Evolutionary conservation across 2,329 filamentous ascomycete genomes (phyloP).

Genomic region (Trichoderma atrobrunneum): DNA sequence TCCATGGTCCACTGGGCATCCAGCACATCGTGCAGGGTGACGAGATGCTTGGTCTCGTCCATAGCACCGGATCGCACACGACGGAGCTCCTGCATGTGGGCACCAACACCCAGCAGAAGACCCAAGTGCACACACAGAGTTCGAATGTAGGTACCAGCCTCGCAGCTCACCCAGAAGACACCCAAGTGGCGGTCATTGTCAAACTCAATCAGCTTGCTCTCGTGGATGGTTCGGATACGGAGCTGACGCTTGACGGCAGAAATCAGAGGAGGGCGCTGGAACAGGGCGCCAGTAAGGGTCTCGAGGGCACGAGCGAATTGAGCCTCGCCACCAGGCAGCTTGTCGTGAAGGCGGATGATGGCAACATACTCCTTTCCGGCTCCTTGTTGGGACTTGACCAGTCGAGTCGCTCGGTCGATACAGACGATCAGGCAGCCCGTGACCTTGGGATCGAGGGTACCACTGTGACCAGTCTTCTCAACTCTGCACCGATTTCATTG

Average conservation of each 20-base stretch:
- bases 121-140: conserved; percentile 95
- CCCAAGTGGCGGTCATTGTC: conserved; percentile 97
- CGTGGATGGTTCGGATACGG: conserved; percentile 95
- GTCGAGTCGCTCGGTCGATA: conserved; percentile 92
- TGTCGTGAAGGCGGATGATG: conserved; percentile 92
- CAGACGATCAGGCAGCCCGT: conserved; percentile 93
- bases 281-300: conserved; percentile 92
- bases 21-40: conserved; percentile 81
- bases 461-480: conserved; percentile 97
- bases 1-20: conserved; percentile 96
- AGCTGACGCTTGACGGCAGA: conserved; percentile 98
- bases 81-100: conserved; percentile 97
- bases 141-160: conserved; percentile 96
- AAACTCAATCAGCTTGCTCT: conserved; percentile 95
- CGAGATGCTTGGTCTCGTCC: conserved; percentile 84
- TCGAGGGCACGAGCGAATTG: conserved; percentile 93
- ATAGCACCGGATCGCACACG: conserved; percentile 93
- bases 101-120: conserved; percentile 73
- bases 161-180: conserved; percentile 99
- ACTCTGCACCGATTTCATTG: conserved; percentile 29
- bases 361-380: conserved; percentile 99
- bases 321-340: conserved; percentile 86
- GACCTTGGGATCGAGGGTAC: conserved; percentile 97
- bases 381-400: conserved; percentile 98
- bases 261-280: conserved; percentile 88